A percentile compares a stretch with the other conserved stretches of the same genome.
Evolutionary conservation across 495 filamentous ascomycete species (phyloP).

Genomic region (Chaetomium fimeti): DNA sequence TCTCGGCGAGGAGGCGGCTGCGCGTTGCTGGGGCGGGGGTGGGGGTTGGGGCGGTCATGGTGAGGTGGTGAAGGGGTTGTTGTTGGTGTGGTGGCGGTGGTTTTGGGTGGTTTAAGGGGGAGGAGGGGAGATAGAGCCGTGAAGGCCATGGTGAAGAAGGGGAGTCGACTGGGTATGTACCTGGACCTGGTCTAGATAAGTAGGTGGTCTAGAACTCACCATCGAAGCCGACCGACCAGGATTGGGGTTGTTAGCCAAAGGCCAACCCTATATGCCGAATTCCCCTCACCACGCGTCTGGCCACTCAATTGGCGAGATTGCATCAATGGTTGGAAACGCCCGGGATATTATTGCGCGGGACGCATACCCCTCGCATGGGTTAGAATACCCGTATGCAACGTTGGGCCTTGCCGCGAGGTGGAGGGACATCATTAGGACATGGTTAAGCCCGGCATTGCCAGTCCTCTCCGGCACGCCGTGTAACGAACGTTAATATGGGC

Average conservation of each 20-base stretch:
- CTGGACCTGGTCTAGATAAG: too few relatives aligned
- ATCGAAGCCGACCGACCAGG: background rate
- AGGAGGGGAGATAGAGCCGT: background rate
- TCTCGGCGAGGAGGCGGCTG: slow-evolving; percentile 29
- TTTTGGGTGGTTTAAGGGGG: background rate
- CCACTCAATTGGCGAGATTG: slow-evolving; percentile 1
- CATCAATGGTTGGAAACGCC: background rate
- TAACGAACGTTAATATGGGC: too few relatives aligned
- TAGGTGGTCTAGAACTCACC: too few relatives aligned
- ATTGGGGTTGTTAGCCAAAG: slow-evolving; percentile 2
- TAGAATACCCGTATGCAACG: slow-evolving; percentile 18
- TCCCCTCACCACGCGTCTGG: slow-evolving; percentile 12
- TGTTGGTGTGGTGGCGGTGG: background rate
- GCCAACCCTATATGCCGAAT: slow-evolving; percentile 11
- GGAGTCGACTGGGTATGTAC: too few relatives aligned
- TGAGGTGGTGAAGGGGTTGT: too few relatives aligned
- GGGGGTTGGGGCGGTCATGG: background rate
- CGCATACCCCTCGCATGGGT: background rate
- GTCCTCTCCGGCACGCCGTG: too few relatives aligned
- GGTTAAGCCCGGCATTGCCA: background rate
- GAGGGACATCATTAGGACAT: background rate
- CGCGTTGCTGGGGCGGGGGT: background rate
- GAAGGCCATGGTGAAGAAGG: background rate
- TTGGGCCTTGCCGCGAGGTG: background rate
- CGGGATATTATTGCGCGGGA: background rate